phyloP scores from a whole-genome alignment of 148 eudicot species.

The Dysphania ambrosioides region DNA sequence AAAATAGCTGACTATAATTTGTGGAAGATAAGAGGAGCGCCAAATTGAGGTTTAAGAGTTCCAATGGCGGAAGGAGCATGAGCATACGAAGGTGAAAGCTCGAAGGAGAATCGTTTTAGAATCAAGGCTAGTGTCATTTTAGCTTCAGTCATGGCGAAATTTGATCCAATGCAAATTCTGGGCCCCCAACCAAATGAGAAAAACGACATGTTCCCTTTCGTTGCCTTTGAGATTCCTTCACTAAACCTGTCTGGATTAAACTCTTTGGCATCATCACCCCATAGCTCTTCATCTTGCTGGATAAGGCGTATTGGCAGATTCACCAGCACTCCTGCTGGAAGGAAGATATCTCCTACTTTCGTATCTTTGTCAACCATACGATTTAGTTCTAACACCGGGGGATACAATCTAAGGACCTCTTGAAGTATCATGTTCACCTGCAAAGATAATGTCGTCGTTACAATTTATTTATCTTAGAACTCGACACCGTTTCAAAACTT shows the following conservation, averaged over 20 bases:
- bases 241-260: conserved; percentile 36
- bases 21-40: conserved; percentile 15
- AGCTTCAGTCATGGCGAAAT: conserved; percentile 39
- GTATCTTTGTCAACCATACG: conserved; percentile 22
- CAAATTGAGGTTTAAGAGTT: conserved; percentile 12
- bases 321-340: conserved; percentile 22
- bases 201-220: conserved; percentile 24
- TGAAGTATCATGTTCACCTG: no score
- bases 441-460: no score
- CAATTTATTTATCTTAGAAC: no score
- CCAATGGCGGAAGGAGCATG: conserved; percentile 6
- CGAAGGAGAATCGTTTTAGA: neutral
- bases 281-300: conserved; percentile 24
- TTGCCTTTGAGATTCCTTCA: conserved; percentile 22
- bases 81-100: conserved; percentile 16
- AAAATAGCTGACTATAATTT: neutral
- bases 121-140: conserved; percentile 18
- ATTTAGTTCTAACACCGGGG: neutral
- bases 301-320: neutral
- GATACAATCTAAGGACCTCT: no score
- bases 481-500: no score
- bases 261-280: conserved; percentile 38
- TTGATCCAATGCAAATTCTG: conserved; percentile 36
- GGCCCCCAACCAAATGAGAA: conserved; percentile 39
- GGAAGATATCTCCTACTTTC: conserved; percentile 23